phyloP scores from a whole-genome alignment of 2,329 filamentous ascomycete genomes.

The Tothia fuscella region DNA sequence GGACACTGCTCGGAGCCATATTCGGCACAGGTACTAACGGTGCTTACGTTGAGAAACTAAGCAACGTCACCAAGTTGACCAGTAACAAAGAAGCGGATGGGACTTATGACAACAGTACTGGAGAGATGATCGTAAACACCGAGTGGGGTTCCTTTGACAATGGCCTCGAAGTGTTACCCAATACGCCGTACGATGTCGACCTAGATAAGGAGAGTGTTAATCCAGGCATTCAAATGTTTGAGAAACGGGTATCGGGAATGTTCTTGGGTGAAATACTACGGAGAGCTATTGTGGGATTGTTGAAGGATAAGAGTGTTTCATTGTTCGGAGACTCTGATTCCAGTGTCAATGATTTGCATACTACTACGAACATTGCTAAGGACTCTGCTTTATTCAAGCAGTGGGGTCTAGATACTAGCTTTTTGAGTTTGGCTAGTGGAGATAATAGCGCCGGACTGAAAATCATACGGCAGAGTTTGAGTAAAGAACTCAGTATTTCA shows the following conservation, averaged over 20 bases:
- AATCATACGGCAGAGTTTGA: conserved; percentile 64
- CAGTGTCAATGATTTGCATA: conserved; percentile 52
- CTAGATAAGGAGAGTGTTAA: conserved; percentile 76
- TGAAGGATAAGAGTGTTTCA: conserved; percentile 52
- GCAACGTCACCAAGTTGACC: conserved; percentile 67
- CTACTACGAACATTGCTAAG: conserved; percentile 56
- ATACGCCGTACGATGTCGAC: conserved; percentile 67
- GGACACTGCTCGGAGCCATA: conserved; percentile 85
- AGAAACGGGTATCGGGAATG: conserved; percentile 97
- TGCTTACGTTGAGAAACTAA: conserved; percentile 86
- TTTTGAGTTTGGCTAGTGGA: conserved; percentile 76
- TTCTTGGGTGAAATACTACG: conserved; percentile 92
- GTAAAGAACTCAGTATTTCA: conserved; percentile 63
- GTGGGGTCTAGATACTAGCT: conserved; percentile 85
- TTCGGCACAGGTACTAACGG: conserved; percentile 97
- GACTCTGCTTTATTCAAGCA: conserved; percentile 59
- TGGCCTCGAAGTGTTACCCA: conserved; percentile 73
- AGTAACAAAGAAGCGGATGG: conserved; percentile 28
- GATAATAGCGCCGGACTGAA: conserved; percentile 63
- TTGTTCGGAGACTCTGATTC: conserved; percentile 70
- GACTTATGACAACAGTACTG: conserved; percentile 67
- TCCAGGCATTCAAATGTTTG: conserved; percentile 95
- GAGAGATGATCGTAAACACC: conserved; percentile 94
- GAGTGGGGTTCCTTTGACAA: conserved; percentile 99
- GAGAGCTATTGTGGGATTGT: conserved; percentile 58